Base-by-base conservation (phyloP, 2,329 filamentous ascomycete species). In the Xylaria sp. region DNA sequence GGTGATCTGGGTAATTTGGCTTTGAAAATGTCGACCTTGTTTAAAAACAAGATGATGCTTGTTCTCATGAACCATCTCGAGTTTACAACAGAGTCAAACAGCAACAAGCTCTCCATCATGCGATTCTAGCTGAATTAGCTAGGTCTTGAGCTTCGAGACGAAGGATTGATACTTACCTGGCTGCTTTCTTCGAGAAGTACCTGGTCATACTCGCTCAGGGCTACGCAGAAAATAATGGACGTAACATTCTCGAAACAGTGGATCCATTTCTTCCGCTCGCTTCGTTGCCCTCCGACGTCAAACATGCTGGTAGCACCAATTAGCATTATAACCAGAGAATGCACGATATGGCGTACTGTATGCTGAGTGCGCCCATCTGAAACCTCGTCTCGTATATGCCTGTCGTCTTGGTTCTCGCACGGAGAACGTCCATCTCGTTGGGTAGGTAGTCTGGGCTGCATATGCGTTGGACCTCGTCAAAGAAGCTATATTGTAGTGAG, bases 241-340 rank as follows among this genome's bases (percentile, higher is more conserved):
- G 96, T 99, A 77, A 99, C 96, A 77, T 98, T 98, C 82, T 99
- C 96, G 81, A 99, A 99, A 84, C 96, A 99, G 83, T 99, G 96
- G 79, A 99, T 99, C 96, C 96, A 99, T 84, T 99, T 99, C 86
- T 99, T 99, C 72, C 96, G 89, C 83, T 99, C 96, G 81, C 95
- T 98, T 79, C 96, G 87, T 82, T 99, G 96, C 28, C 96, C 96
- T 72, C 96, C 96, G 4, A 99, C 96, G 81, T 99, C 96, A 79
- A 99, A 99, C 96, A 99, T 99, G 84, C 95, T 98, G 78, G 28
- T 46, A 12, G 13, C n/a, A 48, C 25, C 25, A 10, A 20, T 73
- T 66, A 72, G 67, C 28, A n/a, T 1, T 39, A 46, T 28, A 31
- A 59, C 13, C 5, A 7, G 23, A 48, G n/a, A 41, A 37, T 44